A percentile compares a stretch with the other conserved stretches of the same genome.
phyloP scores from a whole-genome alignment of 768 basidiomycete species.

The Mycena floridula region DNA sequence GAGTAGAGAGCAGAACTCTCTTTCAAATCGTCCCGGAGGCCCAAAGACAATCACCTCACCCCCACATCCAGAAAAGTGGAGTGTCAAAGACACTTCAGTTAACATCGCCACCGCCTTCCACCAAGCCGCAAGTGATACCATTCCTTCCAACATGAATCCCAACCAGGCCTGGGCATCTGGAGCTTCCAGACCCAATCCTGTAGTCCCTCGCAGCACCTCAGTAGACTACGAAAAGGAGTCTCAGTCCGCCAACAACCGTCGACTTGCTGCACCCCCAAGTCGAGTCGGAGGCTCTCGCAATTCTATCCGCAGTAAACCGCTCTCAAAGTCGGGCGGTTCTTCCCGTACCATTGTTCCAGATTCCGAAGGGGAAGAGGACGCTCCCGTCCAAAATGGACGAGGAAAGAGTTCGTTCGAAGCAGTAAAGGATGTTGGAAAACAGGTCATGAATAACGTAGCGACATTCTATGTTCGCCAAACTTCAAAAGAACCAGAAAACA shows the following conservation, averaged over 20 bases:
- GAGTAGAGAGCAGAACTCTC: conserved; percentile 34
- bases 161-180: conserved; percentile 58
- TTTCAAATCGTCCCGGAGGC: conserved; percentile 24
- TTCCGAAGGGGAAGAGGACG: conserved; percentile 54
- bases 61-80: conserved; percentile 66
- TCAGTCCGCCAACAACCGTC: conserved; percentile 45
- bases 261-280: conserved; percentile 58
- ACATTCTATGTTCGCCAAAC: conserved; percentile 63
- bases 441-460: conserved; percentile 46
- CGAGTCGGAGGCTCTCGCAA: conserved; percentile 27
- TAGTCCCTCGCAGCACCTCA: conserved; percentile 67
- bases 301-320: conserved; percentile 35
- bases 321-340: conserved; percentile 46
- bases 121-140: conserved; percentile 47
- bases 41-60: conserved; percentile 38
- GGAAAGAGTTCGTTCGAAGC: conserved; percentile 68
- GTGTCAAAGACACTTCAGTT: conserved; percentile 78
- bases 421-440: conserved; percentile 49
- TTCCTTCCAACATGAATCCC: conserved; percentile 31
- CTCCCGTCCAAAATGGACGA: conserved; percentile 31
- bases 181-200: conserved; percentile 36
- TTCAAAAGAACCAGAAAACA: conserved; percentile 46
- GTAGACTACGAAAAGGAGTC: conserved; percentile 73
- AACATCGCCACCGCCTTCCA: conserved; percentile 80
- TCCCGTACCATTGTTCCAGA: conserved; percentile 61